Percentiles rank a stretch among this genome's conserved stretches.
These are phyloP conservation scores for Fusarium xyrophilum DNA, from an alignment of 2,329 filamentous ascomycete species.

Conservation along the genomic window DNA sequence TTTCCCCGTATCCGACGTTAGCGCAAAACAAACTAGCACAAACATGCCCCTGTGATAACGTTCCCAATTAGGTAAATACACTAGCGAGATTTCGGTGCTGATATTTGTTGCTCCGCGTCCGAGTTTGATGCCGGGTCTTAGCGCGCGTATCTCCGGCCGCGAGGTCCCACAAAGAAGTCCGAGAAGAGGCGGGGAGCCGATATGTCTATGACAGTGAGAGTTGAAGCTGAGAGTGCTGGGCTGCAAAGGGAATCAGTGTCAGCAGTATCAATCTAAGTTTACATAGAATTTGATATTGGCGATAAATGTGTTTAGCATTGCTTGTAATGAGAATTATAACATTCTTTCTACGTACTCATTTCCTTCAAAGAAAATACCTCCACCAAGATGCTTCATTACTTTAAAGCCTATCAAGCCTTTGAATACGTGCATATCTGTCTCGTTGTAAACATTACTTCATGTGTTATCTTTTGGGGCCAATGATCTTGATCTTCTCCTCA, in stretches of 20 bases:
- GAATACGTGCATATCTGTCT: background rate
- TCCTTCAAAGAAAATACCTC: background rate
- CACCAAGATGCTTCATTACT: background rate
- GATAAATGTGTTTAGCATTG: background rate
- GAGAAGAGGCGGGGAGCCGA: background rate
- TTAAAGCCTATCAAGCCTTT: background rate
- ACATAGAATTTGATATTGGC: background rate
- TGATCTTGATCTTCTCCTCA: background rate
- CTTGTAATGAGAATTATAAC: background rate
- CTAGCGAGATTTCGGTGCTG: background rate
- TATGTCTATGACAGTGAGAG: background rate
- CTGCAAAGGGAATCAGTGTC: background rate
- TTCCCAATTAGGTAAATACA: background rate
- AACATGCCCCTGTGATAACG: background rate
- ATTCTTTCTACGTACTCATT: background rate
- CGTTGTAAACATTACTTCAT: background rate
- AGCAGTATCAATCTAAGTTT: background rate
- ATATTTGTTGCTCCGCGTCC: background rate
- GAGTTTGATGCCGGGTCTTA: background rate
- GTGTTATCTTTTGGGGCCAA: background rate
- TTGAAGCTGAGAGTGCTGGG: background rate
- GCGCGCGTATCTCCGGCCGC: slow-evolving; percentile 16
- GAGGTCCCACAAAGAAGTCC: slow-evolving; percentile 19
- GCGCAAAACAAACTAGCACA: background rate
- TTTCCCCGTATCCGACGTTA: too few species aligned